phyloP scores from a whole-genome alignment of 495 filamentous ascomycete species.

The Aspergillus diversus region DNA sequence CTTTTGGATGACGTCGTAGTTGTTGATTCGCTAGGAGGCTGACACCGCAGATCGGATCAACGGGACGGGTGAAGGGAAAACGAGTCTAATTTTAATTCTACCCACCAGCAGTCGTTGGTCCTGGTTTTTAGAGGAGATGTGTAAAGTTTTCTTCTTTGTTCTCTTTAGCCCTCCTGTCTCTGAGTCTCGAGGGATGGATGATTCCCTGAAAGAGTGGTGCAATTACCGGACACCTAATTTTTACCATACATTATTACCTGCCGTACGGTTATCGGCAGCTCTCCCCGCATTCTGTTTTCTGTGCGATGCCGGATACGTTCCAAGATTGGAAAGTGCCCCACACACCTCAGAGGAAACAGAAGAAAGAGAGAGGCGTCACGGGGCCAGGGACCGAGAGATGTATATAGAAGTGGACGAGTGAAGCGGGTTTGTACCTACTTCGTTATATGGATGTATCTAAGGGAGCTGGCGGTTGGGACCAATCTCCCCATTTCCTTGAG shows the following conservation, averaged over 20 bases:
- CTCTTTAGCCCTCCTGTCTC: too few relatives aligned
- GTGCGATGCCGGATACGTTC: neutral
- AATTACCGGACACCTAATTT: neutral
- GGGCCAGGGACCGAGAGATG: too few relatives aligned
- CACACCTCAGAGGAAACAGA: neutral
- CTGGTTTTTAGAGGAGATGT: neutral
- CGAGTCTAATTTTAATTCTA: constrained; percentile 13
- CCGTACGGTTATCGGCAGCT: neutral
- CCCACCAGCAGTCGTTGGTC: neutral
- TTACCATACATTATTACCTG: too few relatives aligned
- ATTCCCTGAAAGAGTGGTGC: neutral
- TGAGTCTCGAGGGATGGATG: neutral
- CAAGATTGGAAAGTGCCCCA: neutral
- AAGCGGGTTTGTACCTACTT: too few relatives aligned
- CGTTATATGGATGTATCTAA: too few relatives aligned
- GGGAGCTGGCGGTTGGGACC: too few relatives aligned
- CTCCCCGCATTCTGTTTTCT: constrained; percentile 16
- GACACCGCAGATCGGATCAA: constrained; percentile 23
- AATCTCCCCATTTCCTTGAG: too few relatives aligned
- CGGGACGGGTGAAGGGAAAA: constrained; percentile 33
- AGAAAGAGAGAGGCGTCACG: neutral
- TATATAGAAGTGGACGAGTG: too few relatives aligned
- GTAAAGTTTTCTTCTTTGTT: neutral
- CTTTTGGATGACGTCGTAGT: neutral
- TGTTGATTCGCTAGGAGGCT: constrained; percentile 14